phyloP scores from a whole-genome alignment of 768 basidiomycete genomes.

The Dacryopinax primogenitus region DNA sequence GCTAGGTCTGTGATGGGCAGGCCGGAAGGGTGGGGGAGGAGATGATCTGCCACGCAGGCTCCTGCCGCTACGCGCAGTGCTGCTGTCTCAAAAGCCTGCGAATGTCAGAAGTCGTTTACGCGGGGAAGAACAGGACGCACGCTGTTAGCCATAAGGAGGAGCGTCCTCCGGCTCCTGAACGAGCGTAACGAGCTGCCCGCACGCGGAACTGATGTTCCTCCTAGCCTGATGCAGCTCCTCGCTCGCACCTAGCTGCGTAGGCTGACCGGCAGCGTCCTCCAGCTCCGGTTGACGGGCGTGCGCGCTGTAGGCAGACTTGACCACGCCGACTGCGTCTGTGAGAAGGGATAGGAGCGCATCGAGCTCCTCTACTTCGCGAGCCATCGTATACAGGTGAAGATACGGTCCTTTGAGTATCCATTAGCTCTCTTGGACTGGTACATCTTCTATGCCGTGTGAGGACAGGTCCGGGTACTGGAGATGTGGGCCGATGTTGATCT shows the following conservation, averaged over 20 bases:
- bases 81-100: slow-evolving; percentile 16
- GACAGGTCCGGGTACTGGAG: too few relatives aligned
- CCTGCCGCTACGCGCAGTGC: slow-evolving; percentile 28
- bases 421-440: not conserved
- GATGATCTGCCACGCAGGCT: slow-evolving; percentile 31
- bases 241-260: not conserved
- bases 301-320: not conserved
- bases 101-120: not conserved
- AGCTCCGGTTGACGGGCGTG: not conserved
- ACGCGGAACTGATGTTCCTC: not conserved
- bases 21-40: slow-evolving; percentile 27
- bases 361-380: not conserved
- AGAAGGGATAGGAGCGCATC: not conserved
- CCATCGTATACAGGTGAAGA: not conserved
- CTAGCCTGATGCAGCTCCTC: not conserved
- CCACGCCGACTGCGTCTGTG: not conserved
- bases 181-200: not conserved
- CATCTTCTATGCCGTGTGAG: too few relatives aligned
- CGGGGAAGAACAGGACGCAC: not conserved
- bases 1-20: slow-evolving; percentile 28
- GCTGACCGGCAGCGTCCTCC: not conserved
- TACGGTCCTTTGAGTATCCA: not conserved
- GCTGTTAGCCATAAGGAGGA: not conserved
- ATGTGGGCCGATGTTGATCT: too few relatives aligned
- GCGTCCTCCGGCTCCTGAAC: not conserved